Evolutionary conservation across 2,329 filamentous ascomycete species (phyloP), one percentile per base, ranked within the genome.

Genomic region (Aureobasidium sp.): DNA sequence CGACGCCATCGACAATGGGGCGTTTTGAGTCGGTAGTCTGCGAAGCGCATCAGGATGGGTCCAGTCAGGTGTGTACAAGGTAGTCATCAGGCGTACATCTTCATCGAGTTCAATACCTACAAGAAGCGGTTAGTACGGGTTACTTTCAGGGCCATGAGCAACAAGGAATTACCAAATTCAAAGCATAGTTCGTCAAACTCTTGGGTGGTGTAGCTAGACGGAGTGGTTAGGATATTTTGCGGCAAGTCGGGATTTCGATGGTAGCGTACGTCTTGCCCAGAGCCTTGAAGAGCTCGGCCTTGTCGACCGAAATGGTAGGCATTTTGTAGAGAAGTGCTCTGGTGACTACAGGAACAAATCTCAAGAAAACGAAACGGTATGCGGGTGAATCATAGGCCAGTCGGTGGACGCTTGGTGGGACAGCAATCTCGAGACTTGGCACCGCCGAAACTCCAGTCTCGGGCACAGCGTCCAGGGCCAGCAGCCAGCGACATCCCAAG

Each of bases 271-370:
- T 87, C 78, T 87, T 87, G 73, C 91, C 93, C 64, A 99, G 84
- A 74, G 90, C 91, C 79, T 95, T 87, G 83, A 89, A 97, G 74
- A 99, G 90, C 73, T 88, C 90, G 72, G 91, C 92, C 81, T 97
- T 99, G 82, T 97, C 90, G 70, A 97, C 92, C 70, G 88, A 84
- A 70, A 99, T 97, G 74, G 94, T 99, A 78, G 94, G 94, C 94
- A 97, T 97, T 65, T 75, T 85, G 76, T 73, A 25, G 44, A 15
- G 27, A 17, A 20, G 0, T n/a, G 37, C 41, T 45, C 11, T 20
- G n/a, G 53, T 45, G 39, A 25, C 22, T 20, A n/a, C 61, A 51
- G 63, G 29, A 17, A 42, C 17, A 27, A 29, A 20, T 55, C 25
- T 42, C 14, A n/a, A 17, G 29, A 25, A 27, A 29, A 5, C 14